Base-by-base conservation (phyloP, 768 basidiomycete species). In the Rhodotorula diobovata region DNA sequence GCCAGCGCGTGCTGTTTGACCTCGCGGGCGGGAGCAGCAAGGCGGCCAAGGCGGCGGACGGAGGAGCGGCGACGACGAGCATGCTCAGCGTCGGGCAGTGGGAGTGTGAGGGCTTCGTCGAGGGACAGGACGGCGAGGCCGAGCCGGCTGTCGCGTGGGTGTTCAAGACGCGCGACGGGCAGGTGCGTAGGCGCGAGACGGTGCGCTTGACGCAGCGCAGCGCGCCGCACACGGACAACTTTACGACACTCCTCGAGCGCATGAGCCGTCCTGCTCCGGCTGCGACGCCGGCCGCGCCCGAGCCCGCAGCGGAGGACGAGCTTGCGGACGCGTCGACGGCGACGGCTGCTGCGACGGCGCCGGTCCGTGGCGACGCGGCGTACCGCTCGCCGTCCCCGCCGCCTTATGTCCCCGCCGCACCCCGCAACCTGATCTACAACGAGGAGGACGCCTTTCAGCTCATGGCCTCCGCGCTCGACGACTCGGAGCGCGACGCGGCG, bases 371-470 rank as follows among this genome's bases (percentile, higher is more conserved):
- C 16, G 53, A 32, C 30, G n/a, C 28, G 30, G 34, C 46, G 32
- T 21, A 10, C 70, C 39, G 54, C 46, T 66, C 64, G 10, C 48
- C 57, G 11, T 70, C 71, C 6, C 74, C 74, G 1, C 74, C 74
- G 16, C 74, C 70, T 1, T 75, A 72, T 53, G 41, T 75, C 30
- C 58, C 71, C 21, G 45, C 55, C 14, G 71, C 71, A 1, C 68
- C 71, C 5, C 64, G 74, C 32, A 60, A 53, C n/a, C 59, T 75
- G 5, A 63, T 75, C 34, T 75, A 72, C 64, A 73, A 65, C 66
- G 71, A 76, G 37, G 75, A 73, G 32, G 75, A 76, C 63, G 69
- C 71, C 3, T 72, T 70, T 48, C 66, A 67, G 34, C 53, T 76
- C n/a, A 37, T 55, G 14, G 66, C 60, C 6, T 37, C 66, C 28